Base-by-base conservation (phyloP, 2,329 filamentous ascomycete species). In the Polychaeton citri region DNA sequence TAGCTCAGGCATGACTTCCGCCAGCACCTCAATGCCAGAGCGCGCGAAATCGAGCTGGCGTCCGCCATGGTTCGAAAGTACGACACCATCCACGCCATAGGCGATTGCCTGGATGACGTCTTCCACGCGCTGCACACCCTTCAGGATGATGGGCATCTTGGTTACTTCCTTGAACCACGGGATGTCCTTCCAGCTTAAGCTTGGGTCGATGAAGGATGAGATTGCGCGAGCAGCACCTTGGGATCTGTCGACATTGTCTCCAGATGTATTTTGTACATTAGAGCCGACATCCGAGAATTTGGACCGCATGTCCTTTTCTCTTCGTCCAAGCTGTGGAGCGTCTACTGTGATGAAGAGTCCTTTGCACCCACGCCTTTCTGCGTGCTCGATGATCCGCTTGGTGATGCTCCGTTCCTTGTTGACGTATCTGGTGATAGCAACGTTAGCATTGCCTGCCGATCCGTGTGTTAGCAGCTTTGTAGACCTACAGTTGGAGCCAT, bases 291-390 rank as follows among this genome's bases (percentile, higher is more conserved):
- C 88, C 15, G 46, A 49, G 46, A 59, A 59, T 61, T 96, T 96
- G 46, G 73, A 75, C 26, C 90, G 82, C 90, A 96, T 96, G 58
- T 96, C 90, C 66, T 96, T 98, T 61, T 98, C 90, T 47, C 90
- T 73, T 26, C 90, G 78, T 30, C 90, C 90, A 16, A 98, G 77
- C 61, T 96, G 88, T 5, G 90, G 90, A 35, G 90, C 90, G 58
- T 98, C 90, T 37, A 98, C 90, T 2, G 90, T 98, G 64, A 98
- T 95, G 69, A 98, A 98, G 13, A 98, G 76, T 7, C 81, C 90
- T 62, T 84, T 90, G 70, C 90, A 96, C 19, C 90, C 90, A 38
- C 90, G 79, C 53, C 68, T 68, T 64, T 98, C 90, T 41, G 90
- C 90, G 61, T 96, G 85, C 63, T 88, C 61, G 33, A 98, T 81